These are phyloP conservation scores for Tulasnella sp. DNA, from an alignment of 768 basidiomycete genomes.

Conservation along the genomic window DNA sequence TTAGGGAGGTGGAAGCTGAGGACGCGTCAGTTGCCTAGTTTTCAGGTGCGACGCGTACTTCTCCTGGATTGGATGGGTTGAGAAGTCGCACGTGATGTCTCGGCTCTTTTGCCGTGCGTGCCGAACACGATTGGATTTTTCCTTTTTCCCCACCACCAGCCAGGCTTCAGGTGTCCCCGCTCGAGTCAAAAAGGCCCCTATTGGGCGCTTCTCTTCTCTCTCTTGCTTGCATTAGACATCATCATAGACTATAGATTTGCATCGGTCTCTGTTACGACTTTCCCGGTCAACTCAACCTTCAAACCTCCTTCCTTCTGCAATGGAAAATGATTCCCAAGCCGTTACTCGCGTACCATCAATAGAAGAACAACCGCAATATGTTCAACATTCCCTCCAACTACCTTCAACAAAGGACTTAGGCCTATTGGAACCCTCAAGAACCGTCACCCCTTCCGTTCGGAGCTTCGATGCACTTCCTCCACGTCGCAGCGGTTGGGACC, in stretches of 20 bases:
- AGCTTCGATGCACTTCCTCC: constrained; percentile 6
- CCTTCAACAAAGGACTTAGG: not conserved
- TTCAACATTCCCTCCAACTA: not conserved
- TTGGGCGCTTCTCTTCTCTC: not conserved
- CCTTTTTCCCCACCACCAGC: not conserved
- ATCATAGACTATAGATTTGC: not conserved
- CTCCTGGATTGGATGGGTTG: not conserved
- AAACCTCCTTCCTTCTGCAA: not conserved
- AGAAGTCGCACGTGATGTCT: constrained; percentile 1
- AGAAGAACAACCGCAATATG: not conserved
- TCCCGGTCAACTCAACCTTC: not conserved
- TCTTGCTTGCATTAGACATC: not conserved
- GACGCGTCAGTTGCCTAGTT: not conserved
- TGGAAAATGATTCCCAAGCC: constrained; percentile 2
- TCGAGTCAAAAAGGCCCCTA: not conserved
- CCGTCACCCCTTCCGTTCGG: constrained; percentile 1
- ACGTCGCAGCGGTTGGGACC: not conserved
- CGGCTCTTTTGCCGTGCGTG: not conserved
- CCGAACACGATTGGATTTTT: not conserved
- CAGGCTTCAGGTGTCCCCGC: not conserved
- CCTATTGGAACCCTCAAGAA: not conserved
- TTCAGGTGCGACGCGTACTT: not conserved
- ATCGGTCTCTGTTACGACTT: not conserved
- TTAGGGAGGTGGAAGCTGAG: not conserved
- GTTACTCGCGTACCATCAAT: constrained; percentile 9